Percentiles rank a stretch among this genome's conserved stretches.
Evolutionary conservation across 2,329 filamentous ascomycete genomes (phyloP).

Genomic region (Ophiostoma angusticollis): DNA sequence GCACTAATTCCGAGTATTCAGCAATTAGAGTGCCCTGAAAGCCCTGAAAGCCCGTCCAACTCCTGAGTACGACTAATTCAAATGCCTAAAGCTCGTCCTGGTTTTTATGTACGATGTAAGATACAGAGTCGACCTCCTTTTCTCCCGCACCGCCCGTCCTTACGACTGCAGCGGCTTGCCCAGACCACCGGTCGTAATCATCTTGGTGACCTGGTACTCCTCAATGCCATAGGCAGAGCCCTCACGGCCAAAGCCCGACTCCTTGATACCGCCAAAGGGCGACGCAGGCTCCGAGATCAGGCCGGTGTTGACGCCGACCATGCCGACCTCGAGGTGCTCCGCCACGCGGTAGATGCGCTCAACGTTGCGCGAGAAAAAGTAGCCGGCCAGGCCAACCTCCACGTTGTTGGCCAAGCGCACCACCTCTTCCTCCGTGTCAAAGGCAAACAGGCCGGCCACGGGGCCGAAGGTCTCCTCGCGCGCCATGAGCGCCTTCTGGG

Average conservation of each 20-base stretch:
- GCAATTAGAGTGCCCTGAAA: no score
- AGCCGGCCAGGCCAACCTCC: constrained; percentile 81
- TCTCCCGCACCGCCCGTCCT: neutral
- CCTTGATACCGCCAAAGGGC: constrained; percentile 69
- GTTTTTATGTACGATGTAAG: no score
- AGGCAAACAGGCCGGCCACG: constrained; percentile 79
- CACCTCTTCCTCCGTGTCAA: constrained; percentile 80
- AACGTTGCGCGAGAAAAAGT: constrained; percentile 69
- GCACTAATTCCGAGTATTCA: no score
- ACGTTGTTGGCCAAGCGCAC: constrained; percentile 68
- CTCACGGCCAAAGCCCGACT: constrained; percentile 70
- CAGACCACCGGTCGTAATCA: constrained; percentile 44
- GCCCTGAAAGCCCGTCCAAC: no score
- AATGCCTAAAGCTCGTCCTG: no score
- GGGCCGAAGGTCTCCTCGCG: constrained; percentile 92
- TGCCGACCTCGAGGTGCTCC: constrained; percentile 66
- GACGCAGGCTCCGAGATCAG: constrained; percentile 44
- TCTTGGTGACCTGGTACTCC: constrained; percentile 67
- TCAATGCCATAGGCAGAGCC: constrained; percentile 65
- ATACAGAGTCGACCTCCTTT: no score
- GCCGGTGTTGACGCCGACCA: constrained; percentile 77
- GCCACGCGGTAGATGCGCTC: constrained; percentile 48
- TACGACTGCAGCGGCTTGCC: constrained; percentile 36
- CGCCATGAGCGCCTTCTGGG: constrained; percentile 67
- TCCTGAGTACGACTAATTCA: no score